phyloP scores from a whole-genome alignment of 345 rosid genomes.

The Cardamine occulta region DNA sequence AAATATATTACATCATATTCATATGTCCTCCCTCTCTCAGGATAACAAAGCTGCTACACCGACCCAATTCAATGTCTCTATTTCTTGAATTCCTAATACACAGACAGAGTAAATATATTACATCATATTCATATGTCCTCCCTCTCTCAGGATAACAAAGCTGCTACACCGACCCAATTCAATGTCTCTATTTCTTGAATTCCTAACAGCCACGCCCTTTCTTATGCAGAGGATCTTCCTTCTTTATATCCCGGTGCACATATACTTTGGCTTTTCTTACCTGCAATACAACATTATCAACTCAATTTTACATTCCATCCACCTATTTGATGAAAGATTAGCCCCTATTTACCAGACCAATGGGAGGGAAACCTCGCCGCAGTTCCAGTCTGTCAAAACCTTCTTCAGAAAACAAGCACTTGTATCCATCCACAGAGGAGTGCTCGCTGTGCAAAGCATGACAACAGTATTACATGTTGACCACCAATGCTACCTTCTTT shows the following conservation, averaged over 20 bases:
- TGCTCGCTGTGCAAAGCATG: slow-evolving; percentile 66
- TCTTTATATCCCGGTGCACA: slow-evolving; percentile 57
- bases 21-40: slow-evolving; percentile 5
- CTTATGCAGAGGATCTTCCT: slow-evolving; percentile 44
- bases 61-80: background rate
- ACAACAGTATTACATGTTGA: slow-evolving; percentile 18
- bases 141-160: slow-evolving; percentile 19
- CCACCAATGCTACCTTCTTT: slow-evolving; percentile 9
- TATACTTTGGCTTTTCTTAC: slow-evolving; percentile 71
- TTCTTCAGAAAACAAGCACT: slow-evolving; percentile 62
- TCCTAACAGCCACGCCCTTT: slow-evolving; percentile 69
- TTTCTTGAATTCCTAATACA: slow-evolving; percentile 17
- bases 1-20: background rate
- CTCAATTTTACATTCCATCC: slow-evolving; percentile 22
- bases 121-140: background rate
- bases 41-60: slow-evolving; percentile 12
- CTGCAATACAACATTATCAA: slow-evolving; percentile 53
- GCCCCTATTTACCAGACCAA: slow-evolving; percentile 55
- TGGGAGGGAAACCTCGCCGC: slow-evolving; percentile 62
- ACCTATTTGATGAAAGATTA: background rate
- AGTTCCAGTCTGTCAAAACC: slow-evolving; percentile 68
- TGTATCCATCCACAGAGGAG: slow-evolving; percentile 62
- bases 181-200: slow-evolving; percentile 3
- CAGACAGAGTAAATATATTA: too few species aligned
- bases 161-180: slow-evolving; percentile 1